Evolutionary conservation across 2,329 filamentous ascomycete species (phyloP), one percentile per base, ranked within the genome.

Genomic region (Ceratocystis diversiconidia): DNA sequence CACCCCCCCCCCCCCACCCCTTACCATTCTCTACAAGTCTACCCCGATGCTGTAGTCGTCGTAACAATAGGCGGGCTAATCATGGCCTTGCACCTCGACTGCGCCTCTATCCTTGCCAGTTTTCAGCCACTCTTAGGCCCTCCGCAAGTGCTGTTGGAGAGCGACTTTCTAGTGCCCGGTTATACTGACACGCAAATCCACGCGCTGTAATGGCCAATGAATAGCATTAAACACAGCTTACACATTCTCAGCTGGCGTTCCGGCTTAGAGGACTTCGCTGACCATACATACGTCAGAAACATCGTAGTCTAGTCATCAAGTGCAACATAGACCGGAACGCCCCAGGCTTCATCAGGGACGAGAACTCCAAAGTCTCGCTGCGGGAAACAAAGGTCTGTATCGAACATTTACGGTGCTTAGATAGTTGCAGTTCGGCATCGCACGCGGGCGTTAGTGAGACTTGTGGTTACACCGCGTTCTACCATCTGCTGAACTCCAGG

Each of bases 141-240:
- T 7, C 22, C 48, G 52, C 71, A 70, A 43, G 70, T 69, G 30
- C 74, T 82, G 2, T 61, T 69, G 1, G 73, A 71, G 6, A 77
- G 76, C 48, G 73, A 82, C 59, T 83, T 85, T 69, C 72, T 85
- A 61, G 79, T 84, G 66, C 83, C 83, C 0, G 82, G 82, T 55
- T 81, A 85, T 70, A 75, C 88, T 64, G 85, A 88, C 74, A 87
- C 84, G 1, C 85, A 88, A 72, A 86, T 85, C 68, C 85, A 88
- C 70, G 85, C 85, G 0, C 85, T 85, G 48, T 79, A 82, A 69
- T 81, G 77, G 76, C 73, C 77, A 15, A 76, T 78, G 72, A 74
- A 78, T 28, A 78, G 80, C 32, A 73, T 80, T 3, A 78, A 78
- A 4, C 78, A 80, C 69, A 75, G 80, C 55, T 74, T 80, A 72